A percentile compares a stretch with the other conserved stretches of the same genome.
Conservation (phyloP, 257 asterid genomes). For the Jasminum sambac region DNA sequence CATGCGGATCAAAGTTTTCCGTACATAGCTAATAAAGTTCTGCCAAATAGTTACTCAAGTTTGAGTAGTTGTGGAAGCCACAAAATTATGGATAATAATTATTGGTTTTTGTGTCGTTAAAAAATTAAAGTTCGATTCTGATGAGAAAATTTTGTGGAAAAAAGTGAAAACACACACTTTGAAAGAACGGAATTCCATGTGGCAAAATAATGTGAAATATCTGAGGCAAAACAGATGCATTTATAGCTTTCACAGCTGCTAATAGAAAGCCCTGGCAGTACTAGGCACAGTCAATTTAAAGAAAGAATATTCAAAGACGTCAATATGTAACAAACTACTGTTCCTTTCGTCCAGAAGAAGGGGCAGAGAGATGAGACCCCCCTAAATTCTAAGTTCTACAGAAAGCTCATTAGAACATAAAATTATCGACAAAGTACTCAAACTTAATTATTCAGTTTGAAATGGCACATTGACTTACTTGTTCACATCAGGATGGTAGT, state of each 20-base stretch:
- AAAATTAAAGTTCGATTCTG: no score
- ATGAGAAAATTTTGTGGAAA: no score
- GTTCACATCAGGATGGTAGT: slow-evolving; percentile 95
- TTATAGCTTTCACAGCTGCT: slow-evolving; percentile 1
- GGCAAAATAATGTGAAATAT: not conserved
- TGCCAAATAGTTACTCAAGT: no score
- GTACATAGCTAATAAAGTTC: not conserved
- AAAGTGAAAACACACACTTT: not conserved
- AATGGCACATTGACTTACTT: slow-evolving; percentile 51
- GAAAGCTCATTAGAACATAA: not conserved
- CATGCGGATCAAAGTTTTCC: not conserved
- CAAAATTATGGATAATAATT: no score
- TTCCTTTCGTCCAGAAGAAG: slow-evolving; percentile 8
- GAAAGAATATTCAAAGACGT: slow-evolving; percentile 1
- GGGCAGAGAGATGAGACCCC: slow-evolving; percentile 7
- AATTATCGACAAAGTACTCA: not conserved
- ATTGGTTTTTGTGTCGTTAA: no score
- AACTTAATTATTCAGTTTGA: slow-evolving; percentile 12
- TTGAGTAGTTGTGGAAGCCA: no score
- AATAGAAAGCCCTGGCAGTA: not conserved
- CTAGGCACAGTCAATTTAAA: slow-evolving; percentile 4
- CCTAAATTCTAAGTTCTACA: slow-evolving; percentile 7
- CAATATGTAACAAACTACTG: not conserved
- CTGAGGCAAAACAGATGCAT: slow-evolving; percentile 6
- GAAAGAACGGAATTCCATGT: not conserved